Evolutionary conservation across 306 rosid species (phyloP), one percentile per base, ranked within the genome.

Genomic region (Ormosia emarginata): DNA sequence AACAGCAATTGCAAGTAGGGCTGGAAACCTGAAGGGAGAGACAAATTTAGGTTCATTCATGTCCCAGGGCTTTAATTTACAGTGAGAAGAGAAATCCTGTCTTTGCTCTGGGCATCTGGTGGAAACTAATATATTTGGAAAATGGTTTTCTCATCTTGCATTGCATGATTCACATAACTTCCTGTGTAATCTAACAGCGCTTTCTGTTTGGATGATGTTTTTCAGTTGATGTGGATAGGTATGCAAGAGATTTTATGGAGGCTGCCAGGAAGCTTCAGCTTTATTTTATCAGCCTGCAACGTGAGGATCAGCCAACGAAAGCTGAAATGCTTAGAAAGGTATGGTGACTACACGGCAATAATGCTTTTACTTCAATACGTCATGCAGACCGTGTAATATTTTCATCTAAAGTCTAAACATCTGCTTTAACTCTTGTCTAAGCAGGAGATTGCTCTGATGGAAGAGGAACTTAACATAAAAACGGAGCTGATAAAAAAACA

Each of bases 201-300:
- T 66, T 74, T 56, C 75, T 30, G 17, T 55, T 77, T 72, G 50
- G 56, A 2, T n/a, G 24, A 1, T 6, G 24, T 55, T 57, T 81
- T 12, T 74, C 90, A 90, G 97, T 93, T 81, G 99, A 95, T 57
- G 99, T 95, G 83, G 98, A 93, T 82, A 92, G 92, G 83, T 86
- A 95, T 89, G 98, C 99, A 30, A 88, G 97, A 89, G 98, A 93
- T 78, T 95, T 95, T 67, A 90, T 95, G 99, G 99, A 93, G 84
- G 99, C 96, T 77, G 97, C 97, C 73, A 93, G 93, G 84, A 95
- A 93, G 89, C 95, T 95, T 86, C 98, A 92, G 75, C 87, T 91
- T 56, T 79, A 89, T 80, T 92, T 95, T 46, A 89, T 93, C 13
- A 84, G 92, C 77, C 84, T 95, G 78, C 98, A 93, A 81, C 94